phyloP scores from a whole-genome alignment of 805 yeast genomes.

The Kregervanrija fluxuum region DNA sequence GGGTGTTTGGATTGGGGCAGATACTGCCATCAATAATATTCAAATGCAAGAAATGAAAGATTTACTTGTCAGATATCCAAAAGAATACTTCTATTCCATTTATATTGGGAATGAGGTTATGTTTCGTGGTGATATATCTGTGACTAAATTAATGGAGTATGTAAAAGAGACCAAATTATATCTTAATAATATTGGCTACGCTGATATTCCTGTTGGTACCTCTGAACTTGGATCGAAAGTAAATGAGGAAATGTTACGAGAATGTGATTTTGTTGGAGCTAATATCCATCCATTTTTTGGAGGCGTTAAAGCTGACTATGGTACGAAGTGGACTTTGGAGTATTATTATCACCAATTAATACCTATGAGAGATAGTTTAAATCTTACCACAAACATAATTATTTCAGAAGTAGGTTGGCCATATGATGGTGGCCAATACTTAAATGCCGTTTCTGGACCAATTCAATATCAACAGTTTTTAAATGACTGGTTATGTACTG shows the following conservation, averaged over 20 bases:
- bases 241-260: constrained; percentile 30
- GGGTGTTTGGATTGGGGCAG: constrained; percentile 55
- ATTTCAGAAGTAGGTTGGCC: constrained; percentile 75
- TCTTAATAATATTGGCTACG: constrained; percentile 27
- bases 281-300: constrained; percentile 65
- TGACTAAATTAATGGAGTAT: constrained; percentile 31
- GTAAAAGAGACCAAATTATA: constrained; percentile 36
- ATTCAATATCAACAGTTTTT: constrained; percentile 40
- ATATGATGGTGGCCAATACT: constrained; percentile 45
- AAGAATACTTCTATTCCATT: constrained; percentile 40
- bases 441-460: constrained; percentile 40
- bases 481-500: constrained; percentile 44
- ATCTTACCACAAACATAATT: constrained; percentile 26
- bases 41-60: constrained; percentile 41
- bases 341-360: constrained; percentile 37
- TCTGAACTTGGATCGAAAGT: constrained; percentile 50
- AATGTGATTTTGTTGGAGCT: constrained; percentile 53
- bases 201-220: constrained; percentile 51
- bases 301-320: constrained; percentile 41
- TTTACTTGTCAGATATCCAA: constrained; percentile 37
- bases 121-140: constrained; percentile 42
- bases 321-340: constrained; percentile 47
- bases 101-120: constrained; percentile 59
- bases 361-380: constrained; percentile 27
- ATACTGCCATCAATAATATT: constrained; percentile 35